A percentile compares a stretch with the other conserved stretches of the same genome.
phyloP scores from a whole-genome alignment of 192 early-diverging fungal genomes.

The Podila minutissima region DNA sequence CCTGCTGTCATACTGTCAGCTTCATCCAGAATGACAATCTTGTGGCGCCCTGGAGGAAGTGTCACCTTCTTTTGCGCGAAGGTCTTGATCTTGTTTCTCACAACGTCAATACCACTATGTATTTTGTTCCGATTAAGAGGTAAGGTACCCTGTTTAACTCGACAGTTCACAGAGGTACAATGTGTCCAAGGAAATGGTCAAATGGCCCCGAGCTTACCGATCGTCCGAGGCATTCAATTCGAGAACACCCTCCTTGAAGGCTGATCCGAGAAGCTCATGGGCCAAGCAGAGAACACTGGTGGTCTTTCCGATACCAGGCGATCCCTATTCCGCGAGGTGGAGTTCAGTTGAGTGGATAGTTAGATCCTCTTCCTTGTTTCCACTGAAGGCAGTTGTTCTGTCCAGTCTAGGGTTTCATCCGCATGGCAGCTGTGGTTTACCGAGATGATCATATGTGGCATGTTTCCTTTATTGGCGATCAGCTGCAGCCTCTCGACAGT shows the following conservation, averaged over 20 bases:
- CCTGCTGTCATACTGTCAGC: constrained; percentile 99
- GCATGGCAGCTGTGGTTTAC: constrained; percentile 53
- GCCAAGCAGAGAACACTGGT: constrained; percentile 95
- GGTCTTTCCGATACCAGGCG: constrained; percentile 98
- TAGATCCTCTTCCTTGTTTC: not conserved
- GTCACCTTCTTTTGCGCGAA: constrained; percentile 99
- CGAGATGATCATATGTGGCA: constrained; percentile 95
- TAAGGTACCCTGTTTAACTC: not conserved
- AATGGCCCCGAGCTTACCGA: constrained; percentile 60
- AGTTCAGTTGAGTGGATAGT: not conserved
- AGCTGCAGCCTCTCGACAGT: constrained; percentile 85
- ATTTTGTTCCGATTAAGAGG: not conserved
- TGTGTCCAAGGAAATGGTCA: no score
- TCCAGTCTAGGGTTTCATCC: not conserved
- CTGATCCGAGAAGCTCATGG: constrained; percentile 83
- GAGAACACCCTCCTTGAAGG: constrained; percentile 92
- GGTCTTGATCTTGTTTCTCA: constrained; percentile 96
- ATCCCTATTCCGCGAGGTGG: constrained; percentile 61
- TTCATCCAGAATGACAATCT: constrained; percentile 96
- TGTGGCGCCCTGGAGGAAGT: constrained; percentile 85
- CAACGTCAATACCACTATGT: constrained; percentile 93
- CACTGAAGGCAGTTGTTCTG: not conserved
- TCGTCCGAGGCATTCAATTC: constrained; percentile 99
- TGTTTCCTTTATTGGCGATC: constrained; percentile 92
- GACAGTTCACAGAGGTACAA: not conserved